phyloP scores from a whole-genome alignment of 257 asterid species.

The Catharanthus roseus region DNA sequence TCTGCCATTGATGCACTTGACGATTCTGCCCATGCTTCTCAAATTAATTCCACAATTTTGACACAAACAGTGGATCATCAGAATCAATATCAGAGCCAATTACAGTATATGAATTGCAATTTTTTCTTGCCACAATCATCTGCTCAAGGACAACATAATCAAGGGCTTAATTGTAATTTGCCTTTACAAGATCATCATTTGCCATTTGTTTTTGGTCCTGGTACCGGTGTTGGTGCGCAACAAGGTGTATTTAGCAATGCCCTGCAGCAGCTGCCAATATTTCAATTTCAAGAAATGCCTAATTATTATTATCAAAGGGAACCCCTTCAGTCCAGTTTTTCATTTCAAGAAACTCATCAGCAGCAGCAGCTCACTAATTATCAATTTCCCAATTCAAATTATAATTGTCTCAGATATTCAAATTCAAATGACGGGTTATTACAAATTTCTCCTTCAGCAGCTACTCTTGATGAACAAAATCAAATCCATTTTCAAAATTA shows the following conservation, averaged over 20 bases:
- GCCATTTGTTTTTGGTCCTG: conserved; percentile 5
- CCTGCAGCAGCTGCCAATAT: conserved; percentile 7
- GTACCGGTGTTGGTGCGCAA: conserved; percentile 1
- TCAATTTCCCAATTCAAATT: conserved; percentile 23
- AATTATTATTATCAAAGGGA: conserved; percentile 50
- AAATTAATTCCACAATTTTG: conserved; percentile 1
- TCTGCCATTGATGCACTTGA: conserved; percentile 27
- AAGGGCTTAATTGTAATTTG: conserved; percentile 12
- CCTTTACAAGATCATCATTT: conserved; percentile 18
- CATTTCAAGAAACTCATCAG: not conserved
- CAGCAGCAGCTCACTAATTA: conserved; percentile 13
- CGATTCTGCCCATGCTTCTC: not conserved
- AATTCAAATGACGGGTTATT: conserved; percentile 23
- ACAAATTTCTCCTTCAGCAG: conserved; percentile 21
- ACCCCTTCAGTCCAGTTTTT: conserved; percentile 79
- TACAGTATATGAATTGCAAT: too few species aligned
- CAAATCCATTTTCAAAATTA: conserved; percentile 24
- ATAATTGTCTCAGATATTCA: conserved; percentile 12
- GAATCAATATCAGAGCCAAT: not conserved
- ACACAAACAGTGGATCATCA: not conserved
- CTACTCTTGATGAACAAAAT: conserved; percentile 17
- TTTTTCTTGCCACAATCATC: too few species aligned
- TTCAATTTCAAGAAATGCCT: not conserved
- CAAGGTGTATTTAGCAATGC: conserved; percentile 5
- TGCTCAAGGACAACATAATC: too few species aligned